A percentile compares a stretch with the other conserved stretches of the same genome.
Conservation (phyloP, 305 asterid species). For the Plantago rigida region DNA sequence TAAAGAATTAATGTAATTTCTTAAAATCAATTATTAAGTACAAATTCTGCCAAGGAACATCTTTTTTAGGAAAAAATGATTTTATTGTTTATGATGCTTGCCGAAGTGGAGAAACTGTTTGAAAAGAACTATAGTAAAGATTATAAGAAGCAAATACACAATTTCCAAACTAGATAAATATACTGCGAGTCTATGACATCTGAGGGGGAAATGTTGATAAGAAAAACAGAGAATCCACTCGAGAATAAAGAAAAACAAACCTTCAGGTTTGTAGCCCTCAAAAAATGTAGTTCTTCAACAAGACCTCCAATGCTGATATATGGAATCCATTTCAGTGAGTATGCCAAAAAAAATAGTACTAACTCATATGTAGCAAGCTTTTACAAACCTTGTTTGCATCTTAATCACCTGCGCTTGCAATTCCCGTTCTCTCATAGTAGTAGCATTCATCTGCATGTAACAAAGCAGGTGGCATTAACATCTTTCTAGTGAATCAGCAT, state of each 20-base stretch:
- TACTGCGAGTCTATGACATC: neutral
- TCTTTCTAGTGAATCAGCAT: too few relatives aligned
- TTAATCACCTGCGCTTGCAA: constrained; percentile 62
- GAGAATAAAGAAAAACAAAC: constrained; percentile 29
- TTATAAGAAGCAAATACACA: too few relatives aligned
- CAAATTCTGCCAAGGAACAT: too few relatives aligned
- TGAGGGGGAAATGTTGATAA: neutral
- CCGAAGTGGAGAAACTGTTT: neutral
- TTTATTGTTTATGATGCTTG: too few relatives aligned
- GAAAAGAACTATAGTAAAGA: neutral
- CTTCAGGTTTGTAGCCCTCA: constrained; percentile 68
- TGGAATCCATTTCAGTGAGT: constrained; percentile 25
- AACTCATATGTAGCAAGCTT: constrained; percentile 9
- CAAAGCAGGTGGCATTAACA: neutral
- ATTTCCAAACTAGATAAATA: too few relatives aligned
- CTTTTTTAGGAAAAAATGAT: too few relatives aligned
- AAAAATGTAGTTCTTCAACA: constrained; percentile 74
- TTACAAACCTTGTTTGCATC: constrained; percentile 49
- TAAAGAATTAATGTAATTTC: too few relatives aligned
- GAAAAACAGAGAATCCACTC: neutral
- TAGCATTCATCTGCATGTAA: neutral
- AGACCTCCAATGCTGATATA: constrained; percentile 57
- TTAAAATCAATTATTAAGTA: too few relatives aligned
- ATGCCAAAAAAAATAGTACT: constrained; percentile 10
- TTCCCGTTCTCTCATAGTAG: constrained; percentile 58